A percentile compares a stretch with the other conserved stretches of the same genome.
phyloP scores from a whole-genome alignment of 176 grass and related monocot species.

The Avena atlantica region DNA sequence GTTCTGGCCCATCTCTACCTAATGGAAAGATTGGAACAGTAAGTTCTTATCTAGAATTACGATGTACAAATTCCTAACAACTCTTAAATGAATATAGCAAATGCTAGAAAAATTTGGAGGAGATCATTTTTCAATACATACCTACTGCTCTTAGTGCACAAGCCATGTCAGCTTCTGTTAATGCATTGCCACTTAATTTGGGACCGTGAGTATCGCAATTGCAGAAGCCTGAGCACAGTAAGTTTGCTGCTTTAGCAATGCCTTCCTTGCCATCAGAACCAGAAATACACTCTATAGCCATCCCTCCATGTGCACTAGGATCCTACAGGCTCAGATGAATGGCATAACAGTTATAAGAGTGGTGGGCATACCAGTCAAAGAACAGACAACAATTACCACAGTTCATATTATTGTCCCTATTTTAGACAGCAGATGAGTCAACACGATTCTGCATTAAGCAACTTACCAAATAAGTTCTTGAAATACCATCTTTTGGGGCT shows the following conservation, averaged over 20 bases:
- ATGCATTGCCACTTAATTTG: conserved; percentile 18
- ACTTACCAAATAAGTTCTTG: conserved; percentile 50
- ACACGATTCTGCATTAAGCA: conserved; percentile 30
- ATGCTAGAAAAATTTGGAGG: not conserved
- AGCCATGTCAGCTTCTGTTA: conserved; percentile 63
- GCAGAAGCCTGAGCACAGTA: conserved; percentile 53
- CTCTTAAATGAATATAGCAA: not conserved
- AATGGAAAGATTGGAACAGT: conserved; percentile 35
- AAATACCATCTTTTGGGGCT: conserved; percentile 37
- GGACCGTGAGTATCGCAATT: conserved; percentile 36
- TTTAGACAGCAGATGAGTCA: conserved; percentile 31
- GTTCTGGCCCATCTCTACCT: conserved; percentile 66
- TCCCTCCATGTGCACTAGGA: conserved; percentile 43
- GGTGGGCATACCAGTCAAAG: not conserved
- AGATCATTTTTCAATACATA: conserved; percentile 29
- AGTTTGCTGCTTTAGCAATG: conserved; percentile 76
- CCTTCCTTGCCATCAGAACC: conserved; percentile 81
- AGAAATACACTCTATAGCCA: conserved; percentile 69
- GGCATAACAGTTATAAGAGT: conserved; percentile 30
- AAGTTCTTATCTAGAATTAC: conserved; percentile 7
- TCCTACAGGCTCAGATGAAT: conserved; percentile 51
- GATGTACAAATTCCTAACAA: conserved; percentile 21
- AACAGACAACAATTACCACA: not conserved
- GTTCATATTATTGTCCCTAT: not conserved
- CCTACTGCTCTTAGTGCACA: conserved; percentile 65